Conservation (phyloP, 345 rosid species). For the Eucalyptus leucophloia region DNA sequence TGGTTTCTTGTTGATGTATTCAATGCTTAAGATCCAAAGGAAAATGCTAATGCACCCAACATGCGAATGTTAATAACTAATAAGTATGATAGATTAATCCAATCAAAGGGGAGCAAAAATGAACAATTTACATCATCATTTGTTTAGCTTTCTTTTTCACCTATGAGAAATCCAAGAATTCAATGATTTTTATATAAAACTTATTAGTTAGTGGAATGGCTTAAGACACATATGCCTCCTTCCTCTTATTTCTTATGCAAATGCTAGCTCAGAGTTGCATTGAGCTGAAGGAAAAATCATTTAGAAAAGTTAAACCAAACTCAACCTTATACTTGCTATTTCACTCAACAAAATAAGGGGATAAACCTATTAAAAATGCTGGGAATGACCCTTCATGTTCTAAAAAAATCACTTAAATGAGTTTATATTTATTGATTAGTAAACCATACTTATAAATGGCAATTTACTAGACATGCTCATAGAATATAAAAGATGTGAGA, state of each 20-base stretch:
- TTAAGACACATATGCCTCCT: accelerated
- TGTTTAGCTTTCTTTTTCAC: not conserved
- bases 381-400: not conserved
- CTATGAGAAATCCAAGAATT: not conserved
- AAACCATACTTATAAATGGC: not conserved
- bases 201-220: not conserved
- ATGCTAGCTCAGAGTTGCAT: not conserved
- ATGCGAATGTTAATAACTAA: accelerated
- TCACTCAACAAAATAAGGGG: not conserved
- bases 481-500: not conserved
- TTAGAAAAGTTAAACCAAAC: not conserved
- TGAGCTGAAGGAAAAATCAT: not conserved
- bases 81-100: not conserved
- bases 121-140: not conserved
- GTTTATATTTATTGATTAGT: not conserved
- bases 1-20: not conserved
- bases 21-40: not conserved
- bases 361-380: not conserved
- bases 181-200: not conserved
- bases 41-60: not conserved
- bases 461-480: not conserved
- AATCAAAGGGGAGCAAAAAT: not conserved
- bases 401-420: not conserved
- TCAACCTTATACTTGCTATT: not conserved
- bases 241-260: not conserved